A percentile compares a stretch with the other conserved stretches of the same genome.
Evolutionary conservation across 805 yeast species (phyloP).

Genomic region (Cyberlindnera mycetangii): DNA sequence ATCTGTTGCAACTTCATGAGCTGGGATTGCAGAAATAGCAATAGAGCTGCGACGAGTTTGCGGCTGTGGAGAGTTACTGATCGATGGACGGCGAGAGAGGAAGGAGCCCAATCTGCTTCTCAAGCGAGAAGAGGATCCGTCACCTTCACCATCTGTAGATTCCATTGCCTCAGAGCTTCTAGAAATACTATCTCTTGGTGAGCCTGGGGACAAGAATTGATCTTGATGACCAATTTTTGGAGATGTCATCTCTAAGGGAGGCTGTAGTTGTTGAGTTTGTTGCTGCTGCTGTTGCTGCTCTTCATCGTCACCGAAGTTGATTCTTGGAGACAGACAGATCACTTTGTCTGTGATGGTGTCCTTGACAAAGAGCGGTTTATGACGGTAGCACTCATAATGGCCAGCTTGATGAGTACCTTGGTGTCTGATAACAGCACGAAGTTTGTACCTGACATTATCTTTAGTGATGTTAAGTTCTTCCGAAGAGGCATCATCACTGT

Average conservation of each 20-base stretch:
- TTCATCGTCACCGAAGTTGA: slow-evolving; percentile 21
- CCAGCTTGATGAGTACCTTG: slow-evolving; percentile 87
- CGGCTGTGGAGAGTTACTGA: slow-evolving; percentile 12
- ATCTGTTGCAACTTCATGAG: slow-evolving; percentile 6
- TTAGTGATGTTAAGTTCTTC: slow-evolving; percentile 28
- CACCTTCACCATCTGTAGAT: slow-evolving; percentile 19
- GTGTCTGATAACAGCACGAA: slow-evolving; percentile 77
- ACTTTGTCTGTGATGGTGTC: slow-evolving; percentile 27
- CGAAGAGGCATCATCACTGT: slow-evolving; percentile 24
- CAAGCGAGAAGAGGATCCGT: slow-evolving; percentile 21
- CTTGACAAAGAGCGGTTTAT: slow-evolving; percentile 56
- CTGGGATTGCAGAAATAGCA: background rate
- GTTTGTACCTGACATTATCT: slow-evolving; percentile 44
- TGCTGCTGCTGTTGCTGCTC: too few relatives aligned
- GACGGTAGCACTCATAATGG: slow-evolving; percentile 85
- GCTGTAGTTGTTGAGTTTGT: background rate
- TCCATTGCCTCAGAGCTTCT: slow-evolving; percentile 15
- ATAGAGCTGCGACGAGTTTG: slow-evolving; percentile 19
- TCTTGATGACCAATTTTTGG: background rate
- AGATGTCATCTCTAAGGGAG: background rate
- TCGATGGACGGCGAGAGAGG: slow-evolving; percentile 25
- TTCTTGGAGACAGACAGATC: slow-evolving; percentile 31
- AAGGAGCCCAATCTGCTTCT: slow-evolving; percentile 24
- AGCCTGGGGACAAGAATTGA: slow-evolving; percentile 1
- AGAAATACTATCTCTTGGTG: slow-evolving; percentile 19